Conservation (phyloP, 2,329 filamentous ascomycete species). For the Epichloe festucae region DNA sequence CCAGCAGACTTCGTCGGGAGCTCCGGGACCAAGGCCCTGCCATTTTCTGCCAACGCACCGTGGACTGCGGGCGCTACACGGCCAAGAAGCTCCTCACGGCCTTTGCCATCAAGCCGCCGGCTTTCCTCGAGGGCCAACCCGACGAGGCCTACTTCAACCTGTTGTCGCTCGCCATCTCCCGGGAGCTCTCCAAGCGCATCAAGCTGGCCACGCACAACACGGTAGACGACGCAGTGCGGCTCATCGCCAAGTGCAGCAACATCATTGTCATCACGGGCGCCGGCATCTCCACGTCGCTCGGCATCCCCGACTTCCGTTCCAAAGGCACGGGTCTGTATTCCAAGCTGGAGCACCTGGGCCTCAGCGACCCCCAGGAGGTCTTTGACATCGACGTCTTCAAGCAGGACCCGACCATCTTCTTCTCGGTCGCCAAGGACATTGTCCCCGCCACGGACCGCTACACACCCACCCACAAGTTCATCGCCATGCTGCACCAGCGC, state of each 20-base stretch:
- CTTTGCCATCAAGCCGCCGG: slow-evolving; percentile 64
- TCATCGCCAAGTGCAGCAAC: slow-evolving; percentile 64
- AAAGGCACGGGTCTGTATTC: slow-evolving; percentile 88
- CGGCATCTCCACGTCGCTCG: slow-evolving; percentile 90
- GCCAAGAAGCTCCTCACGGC: slow-evolving; percentile 77
- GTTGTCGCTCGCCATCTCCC: slow-evolving; percentile 62
- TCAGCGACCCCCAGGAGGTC: slow-evolving; percentile 75
- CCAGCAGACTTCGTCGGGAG: slow-evolving; percentile 52
- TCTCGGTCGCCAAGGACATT: slow-evolving; percentile 81
- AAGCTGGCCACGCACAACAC: slow-evolving; percentile 74
- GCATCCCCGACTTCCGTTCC: slow-evolving; percentile 93
- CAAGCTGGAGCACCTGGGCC: slow-evolving; percentile 63
- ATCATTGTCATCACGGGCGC: slow-evolving; percentile 92
- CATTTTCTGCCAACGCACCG: slow-evolving; percentile 60
- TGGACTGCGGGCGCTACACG: slow-evolving; percentile 55
- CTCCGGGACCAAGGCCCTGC: slow-evolving; percentile 66
- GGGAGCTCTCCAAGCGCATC: slow-evolving; percentile 68
- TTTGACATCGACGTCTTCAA: slow-evolving; percentile 85
- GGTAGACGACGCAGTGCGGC: slow-evolving; percentile 70
- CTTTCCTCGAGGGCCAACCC: slow-evolving; percentile 51
- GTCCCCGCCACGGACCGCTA: slow-evolving; percentile 67
- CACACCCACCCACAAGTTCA: slow-evolving; percentile 90
- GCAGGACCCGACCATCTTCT: slow-evolving; percentile 81
- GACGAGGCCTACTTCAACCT: slow-evolving; percentile 66
- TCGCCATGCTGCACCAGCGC: slow-evolving; percentile 75